Evolutionary conservation across 2,329 filamentous ascomycete species (phyloP).

Genomic region (Aspergillus sp.): DNA sequence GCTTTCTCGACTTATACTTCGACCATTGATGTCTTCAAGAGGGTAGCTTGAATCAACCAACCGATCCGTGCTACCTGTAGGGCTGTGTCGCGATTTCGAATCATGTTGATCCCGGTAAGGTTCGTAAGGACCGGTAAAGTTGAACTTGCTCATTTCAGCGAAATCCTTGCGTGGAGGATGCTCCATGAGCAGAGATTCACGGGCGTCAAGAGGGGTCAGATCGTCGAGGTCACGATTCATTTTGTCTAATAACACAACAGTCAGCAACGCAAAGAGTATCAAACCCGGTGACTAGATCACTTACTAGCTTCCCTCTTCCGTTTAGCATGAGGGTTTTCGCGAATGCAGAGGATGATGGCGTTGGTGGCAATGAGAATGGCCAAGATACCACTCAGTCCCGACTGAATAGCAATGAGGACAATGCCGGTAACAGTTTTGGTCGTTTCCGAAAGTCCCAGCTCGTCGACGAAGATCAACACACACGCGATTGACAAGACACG

Average conservation of each 20-base stretch:
- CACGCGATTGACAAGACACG: constrained; percentile 85
- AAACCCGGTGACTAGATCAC: constrained; percentile 33
- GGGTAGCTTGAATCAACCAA: constrained; percentile 34
- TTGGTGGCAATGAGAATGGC: constrained; percentile 89
- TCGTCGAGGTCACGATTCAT: constrained; percentile 74
- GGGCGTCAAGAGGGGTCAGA: constrained; percentile 82
- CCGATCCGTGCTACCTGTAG: constrained; percentile 38
- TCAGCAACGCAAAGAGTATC: background rate
- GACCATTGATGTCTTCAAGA: constrained; percentile 28
- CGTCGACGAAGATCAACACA: constrained; percentile 90
- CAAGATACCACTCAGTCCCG: constrained; percentile 75
- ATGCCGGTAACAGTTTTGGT: constrained; percentile 93
- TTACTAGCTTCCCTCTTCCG: constrained; percentile 87
- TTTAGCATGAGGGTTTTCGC: constrained; percentile 86
- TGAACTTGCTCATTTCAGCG: constrained; percentile 45
- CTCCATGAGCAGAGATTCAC: constrained; percentile 68
- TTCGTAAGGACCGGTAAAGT: constrained; percentile 43
- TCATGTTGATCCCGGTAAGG: constrained; percentile 40
- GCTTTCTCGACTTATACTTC: constrained; percentile 31
- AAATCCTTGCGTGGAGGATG: constrained; percentile 46
- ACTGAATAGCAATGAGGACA: constrained; percentile 90
- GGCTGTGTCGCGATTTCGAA: constrained; percentile 26
- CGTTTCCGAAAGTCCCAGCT: constrained; percentile 84
- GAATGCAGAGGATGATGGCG: constrained; percentile 77
- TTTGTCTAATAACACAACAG: constrained; percentile 62